These are phyloP conservation scores for Pseudopithomyces chartarum DNA, from an alignment of 2,329 filamentous ascomycete genomes.

Conservation along the genomic window DNA sequence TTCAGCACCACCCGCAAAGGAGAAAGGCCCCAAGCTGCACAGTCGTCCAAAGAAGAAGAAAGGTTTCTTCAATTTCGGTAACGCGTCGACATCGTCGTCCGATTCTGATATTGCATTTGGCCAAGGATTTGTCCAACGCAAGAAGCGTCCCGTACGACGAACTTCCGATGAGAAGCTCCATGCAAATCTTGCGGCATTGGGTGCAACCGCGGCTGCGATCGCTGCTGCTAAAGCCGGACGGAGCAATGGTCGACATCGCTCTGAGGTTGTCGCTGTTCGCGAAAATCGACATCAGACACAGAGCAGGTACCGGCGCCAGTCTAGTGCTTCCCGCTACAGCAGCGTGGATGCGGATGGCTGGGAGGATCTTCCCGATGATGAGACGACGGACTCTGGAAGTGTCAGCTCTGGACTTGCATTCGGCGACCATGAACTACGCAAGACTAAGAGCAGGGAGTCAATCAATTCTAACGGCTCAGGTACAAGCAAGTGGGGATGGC, in stretches of 20 bases:
- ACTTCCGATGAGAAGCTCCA: conserved; percentile 54
- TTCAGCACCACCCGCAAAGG: conserved; percentile 54
- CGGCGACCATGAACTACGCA: conserved; percentile 52
- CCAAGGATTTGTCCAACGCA: conserved; percentile 36
- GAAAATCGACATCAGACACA: conserved; percentile 32
- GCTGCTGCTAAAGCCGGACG: conserved; percentile 47
- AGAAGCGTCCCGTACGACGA: conserved; percentile 39
- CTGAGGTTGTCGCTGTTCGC: conserved; percentile 43
- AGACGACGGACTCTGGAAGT: conserved; percentile 52
- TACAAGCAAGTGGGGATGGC: conserved; percentile 64
- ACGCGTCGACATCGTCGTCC: conserved; percentile 52
- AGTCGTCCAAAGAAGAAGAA: conserved; percentile 46
- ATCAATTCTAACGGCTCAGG: conserved; percentile 59
- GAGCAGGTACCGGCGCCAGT: conserved; percentile 26
- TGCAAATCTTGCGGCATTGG: conserved; percentile 52
- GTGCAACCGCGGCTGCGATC: conserved; percentile 56
- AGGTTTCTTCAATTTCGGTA: conserved; percentile 56
- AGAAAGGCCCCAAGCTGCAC: conserved; percentile 23
- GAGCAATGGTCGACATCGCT: conserved; percentile 30
- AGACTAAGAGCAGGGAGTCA: conserved; percentile 56
- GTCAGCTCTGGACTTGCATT: conserved; percentile 66
- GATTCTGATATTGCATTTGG: conserved; percentile 55
- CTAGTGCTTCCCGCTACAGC: conserved; percentile 41
- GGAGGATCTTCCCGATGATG: conserved; percentile 46
- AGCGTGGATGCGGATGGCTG: conserved; percentile 57